Conservation (phyloP, 2,329 filamentous ascomycete genomes). For the Fusarium sp. region DNA sequence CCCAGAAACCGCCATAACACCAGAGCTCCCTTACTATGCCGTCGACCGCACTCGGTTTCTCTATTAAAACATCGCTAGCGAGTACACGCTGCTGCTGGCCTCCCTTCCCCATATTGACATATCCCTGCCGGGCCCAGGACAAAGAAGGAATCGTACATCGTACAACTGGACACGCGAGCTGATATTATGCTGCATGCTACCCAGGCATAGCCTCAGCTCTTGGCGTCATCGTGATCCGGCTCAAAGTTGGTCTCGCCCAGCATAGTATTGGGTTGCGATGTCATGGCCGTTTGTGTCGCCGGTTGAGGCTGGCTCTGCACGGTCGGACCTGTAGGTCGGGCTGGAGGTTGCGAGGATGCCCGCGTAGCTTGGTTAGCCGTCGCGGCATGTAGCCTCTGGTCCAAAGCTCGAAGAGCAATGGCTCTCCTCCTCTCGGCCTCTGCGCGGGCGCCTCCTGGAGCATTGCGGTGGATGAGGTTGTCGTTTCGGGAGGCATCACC, state of each 20-base stretch:
- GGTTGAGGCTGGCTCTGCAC: constrained; percentile 71
- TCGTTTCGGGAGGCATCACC: constrained; percentile 84
- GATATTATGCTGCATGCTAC: neutral
- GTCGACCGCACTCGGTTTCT: constrained; percentile 15
- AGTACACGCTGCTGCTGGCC: constrained; percentile 12
- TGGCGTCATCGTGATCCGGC: constrained; percentile 71
- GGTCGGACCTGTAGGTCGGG: constrained; percentile 66
- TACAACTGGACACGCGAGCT: constrained; percentile 19
- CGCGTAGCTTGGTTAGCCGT: constrained; percentile 65
- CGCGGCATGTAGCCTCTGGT: constrained; percentile 92
- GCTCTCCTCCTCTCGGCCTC: constrained; percentile 93
- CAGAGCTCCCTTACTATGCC: constrained; percentile 37
- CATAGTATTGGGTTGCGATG: constrained; percentile 68
- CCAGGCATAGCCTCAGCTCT: constrained; percentile 43
- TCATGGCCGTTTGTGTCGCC: constrained; percentile 72
- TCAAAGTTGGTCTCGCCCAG: constrained; percentile 80
- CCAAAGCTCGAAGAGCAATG: constrained; percentile 89
- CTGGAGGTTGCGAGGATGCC: constrained; percentile 53
- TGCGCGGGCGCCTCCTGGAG: constrained; percentile 81
- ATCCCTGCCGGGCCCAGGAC: constrained; percentile 1
- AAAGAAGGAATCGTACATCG: constrained; percentile 37
- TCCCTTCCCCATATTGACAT: constrained; percentile 19
- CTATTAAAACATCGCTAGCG: constrained; percentile 35
- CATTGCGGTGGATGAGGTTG: constrained; percentile 66
- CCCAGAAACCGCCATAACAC: constrained; percentile 34